Percentiles rank a stretch among this genome's conserved stretches.
phyloP scores from a whole-genome alignment of 1,284 basidiomycete genomes.

The Sanghuangporus sanghuang region DNA sequence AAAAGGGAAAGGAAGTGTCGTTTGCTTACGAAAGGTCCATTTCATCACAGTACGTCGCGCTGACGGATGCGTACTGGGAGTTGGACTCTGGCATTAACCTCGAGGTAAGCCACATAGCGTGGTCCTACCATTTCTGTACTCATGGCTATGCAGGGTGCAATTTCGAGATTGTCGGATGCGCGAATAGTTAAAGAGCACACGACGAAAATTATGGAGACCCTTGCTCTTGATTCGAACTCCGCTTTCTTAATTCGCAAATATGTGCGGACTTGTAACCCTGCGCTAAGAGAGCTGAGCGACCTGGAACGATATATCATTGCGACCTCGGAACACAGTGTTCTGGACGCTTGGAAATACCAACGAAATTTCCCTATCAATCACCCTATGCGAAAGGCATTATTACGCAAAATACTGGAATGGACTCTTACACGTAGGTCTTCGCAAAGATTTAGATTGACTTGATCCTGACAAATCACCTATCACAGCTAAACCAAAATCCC shows the following conservation, averaged over 20 bases:
- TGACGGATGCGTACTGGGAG: constrained; percentile 77
- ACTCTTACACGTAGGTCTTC: constrained; percentile 57
- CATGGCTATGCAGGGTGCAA: constrained; percentile 35
- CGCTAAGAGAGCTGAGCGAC: constrained; percentile 59
- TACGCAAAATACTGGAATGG: constrained; percentile 61
- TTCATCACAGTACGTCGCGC: constrained; percentile 63
- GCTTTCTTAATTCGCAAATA: constrained; percentile 58
- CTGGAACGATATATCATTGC: constrained; percentile 63
- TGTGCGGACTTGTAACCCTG: constrained; percentile 63
- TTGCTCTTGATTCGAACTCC: constrained; percentile 48
- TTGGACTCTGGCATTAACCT: constrained; percentile 64
- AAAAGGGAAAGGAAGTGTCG: constrained; percentile 52
- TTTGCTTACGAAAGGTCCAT: constrained; percentile 55
- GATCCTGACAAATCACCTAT: neutral
- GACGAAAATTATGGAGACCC: constrained; percentile 67
- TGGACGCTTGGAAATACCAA: constrained; percentile 71
- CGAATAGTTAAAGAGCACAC: constrained; percentile 68
- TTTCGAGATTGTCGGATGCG: constrained; percentile 66
- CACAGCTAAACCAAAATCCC: constrained; percentile 52
- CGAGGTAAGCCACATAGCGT: constrained; percentile 33
- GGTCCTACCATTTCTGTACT: neutral
- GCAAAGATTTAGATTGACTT: neutral
- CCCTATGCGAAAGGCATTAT: constrained; percentile 45
- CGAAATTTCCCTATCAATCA: constrained; percentile 57
- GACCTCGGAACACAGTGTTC: constrained; percentile 54